Percentiles rank a stretch among this genome's conserved stretches.
Conservation (phyloP, 495 filamentous ascomycete genomes). For the Cercophora scortea region DNA sequence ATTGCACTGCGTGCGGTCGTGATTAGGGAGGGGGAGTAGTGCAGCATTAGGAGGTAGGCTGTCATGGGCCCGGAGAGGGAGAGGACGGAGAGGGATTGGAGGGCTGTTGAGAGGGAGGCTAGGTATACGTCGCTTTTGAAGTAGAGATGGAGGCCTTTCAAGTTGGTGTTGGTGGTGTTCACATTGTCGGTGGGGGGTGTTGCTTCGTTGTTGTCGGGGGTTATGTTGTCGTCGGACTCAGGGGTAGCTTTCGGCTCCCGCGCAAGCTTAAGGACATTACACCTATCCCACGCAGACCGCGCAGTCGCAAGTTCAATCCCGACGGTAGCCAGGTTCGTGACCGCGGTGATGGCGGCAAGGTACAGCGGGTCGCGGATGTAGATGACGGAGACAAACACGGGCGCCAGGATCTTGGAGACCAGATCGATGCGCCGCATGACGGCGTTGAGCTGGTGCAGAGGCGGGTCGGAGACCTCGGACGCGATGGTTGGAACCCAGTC, state of each 20-base stretch:
- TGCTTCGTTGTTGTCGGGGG: too few species aligned
- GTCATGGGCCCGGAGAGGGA: constrained; percentile 9
- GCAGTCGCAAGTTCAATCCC: constrained; percentile 2
- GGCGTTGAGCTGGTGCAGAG: constrained; percentile 41
- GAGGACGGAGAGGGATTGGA: constrained; percentile 8
- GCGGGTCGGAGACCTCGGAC: constrained; percentile 5
- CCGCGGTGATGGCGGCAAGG: constrained; percentile 2
- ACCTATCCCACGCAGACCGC: background rate
- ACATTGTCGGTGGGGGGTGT: background rate
- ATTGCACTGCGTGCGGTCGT: constrained; percentile 4
- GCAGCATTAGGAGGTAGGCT: constrained; percentile 6
- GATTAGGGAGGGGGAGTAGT: constrained; percentile 5
- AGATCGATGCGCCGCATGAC: constrained; percentile 61
- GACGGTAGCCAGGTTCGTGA: constrained; percentile 3
- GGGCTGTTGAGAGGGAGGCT: constrained; percentile 6
- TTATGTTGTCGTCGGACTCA: too few species aligned
- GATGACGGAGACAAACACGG: constrained; percentile 45
- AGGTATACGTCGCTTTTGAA: constrained; percentile 5
- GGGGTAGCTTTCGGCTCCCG: background rate
- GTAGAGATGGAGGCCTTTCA: background rate
- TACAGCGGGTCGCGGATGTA: constrained; percentile 1
- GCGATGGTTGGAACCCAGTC: constrained; percentile 47
- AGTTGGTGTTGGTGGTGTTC: background rate
- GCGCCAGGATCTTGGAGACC: constrained; percentile 55
- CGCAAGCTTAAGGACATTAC: background rate